phyloP scores from a whole-genome alignment of 495 filamentous ascomycete genomes.

The Penicillium crystallinum region DNA sequence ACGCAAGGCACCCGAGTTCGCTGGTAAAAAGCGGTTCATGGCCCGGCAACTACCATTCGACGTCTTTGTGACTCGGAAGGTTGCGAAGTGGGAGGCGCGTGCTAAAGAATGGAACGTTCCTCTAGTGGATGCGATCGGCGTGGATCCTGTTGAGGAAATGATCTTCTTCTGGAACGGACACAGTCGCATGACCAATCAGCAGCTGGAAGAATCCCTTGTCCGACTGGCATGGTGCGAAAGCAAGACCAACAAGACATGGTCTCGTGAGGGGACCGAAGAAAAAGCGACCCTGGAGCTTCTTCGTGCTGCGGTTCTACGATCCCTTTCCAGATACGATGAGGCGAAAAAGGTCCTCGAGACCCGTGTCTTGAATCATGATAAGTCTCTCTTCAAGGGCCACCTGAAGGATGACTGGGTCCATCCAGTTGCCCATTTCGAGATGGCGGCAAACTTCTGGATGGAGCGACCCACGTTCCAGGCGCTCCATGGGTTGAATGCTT shows the following conservation, averaged over 20 bases:
- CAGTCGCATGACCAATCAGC: slow-evolving; percentile 65
- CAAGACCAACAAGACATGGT: slow-evolving; percentile 49
- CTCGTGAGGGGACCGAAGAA: slow-evolving; percentile 66
- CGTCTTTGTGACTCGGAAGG: slow-evolving; percentile 76
- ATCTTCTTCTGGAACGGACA: slow-evolving; percentile 87
- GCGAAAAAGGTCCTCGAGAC: slow-evolving; percentile 58
- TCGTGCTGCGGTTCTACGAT: slow-evolving; percentile 61
- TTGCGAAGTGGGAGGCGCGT: slow-evolving; percentile 84
- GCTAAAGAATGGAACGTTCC: slow-evolving; percentile 62
- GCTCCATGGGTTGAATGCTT: slow-evolving; percentile 23
- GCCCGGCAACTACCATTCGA: slow-evolving; percentile 86
- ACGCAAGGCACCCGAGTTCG: slow-evolving; percentile 63
- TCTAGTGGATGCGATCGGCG: slow-evolving; percentile 76
- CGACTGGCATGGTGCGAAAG: slow-evolving; percentile 63
- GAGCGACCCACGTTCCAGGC: slow-evolving; percentile 43
- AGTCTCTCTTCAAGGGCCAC: slow-evolving; percentile 62
- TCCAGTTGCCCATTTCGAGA: slow-evolving; percentile 82
- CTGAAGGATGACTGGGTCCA: slow-evolving; percentile 76
- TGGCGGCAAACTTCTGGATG: slow-evolving; percentile 77
- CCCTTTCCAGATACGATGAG: slow-evolving; percentile 53
- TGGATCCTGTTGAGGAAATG: slow-evolving; percentile 87
- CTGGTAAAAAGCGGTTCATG: slow-evolving; percentile 87
- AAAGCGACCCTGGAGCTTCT: slow-evolving; percentile 62
- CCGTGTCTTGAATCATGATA: slow-evolving; percentile 60
- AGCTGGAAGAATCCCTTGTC: slow-evolving; percentile 59